Percentiles rank a stretch among this genome's conserved stretches.
Conservation (phyloP, 176 grass and related monocot species). For the Bonia amplexicaulis region DNA sequence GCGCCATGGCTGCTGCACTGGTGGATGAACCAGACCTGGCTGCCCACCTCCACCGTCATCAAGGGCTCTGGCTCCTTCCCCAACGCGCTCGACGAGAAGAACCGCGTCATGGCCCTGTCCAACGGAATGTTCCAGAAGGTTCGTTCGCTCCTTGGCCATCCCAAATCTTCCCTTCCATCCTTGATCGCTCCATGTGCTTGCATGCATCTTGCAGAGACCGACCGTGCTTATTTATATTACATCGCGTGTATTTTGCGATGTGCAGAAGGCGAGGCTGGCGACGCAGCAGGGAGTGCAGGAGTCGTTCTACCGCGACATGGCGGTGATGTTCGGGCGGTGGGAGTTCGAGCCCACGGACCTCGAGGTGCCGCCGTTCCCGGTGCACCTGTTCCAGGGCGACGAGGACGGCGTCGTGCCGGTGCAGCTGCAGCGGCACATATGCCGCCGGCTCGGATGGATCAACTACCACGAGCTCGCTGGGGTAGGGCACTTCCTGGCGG, state of each 20-base stretch:
- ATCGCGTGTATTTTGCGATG: neutral
- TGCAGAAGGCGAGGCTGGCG: conserved; percentile 42
- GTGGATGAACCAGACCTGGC: conserved; percentile 82
- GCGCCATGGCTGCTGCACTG: conserved; percentile 79
- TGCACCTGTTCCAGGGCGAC: conserved; percentile 87
- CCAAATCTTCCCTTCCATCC: neutral
- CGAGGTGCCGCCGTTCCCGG: conserved; percentile 52
- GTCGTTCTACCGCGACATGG: conserved; percentile 90
- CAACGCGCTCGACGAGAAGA: conserved; percentile 68
- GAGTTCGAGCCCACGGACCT: conserved; percentile 91
- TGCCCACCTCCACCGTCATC: conserved; percentile 68
- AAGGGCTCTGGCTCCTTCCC: conserved; percentile 46
- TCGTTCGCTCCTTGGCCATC: neutral
- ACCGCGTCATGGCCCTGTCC: conserved; percentile 32
- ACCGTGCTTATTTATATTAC: neutral
- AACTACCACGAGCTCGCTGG: conserved; percentile 66
- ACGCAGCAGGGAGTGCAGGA: conserved; percentile 77
- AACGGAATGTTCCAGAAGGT: conserved; percentile 53
- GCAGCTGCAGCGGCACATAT: conserved; percentile 72
- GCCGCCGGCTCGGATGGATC: conserved; percentile 63
- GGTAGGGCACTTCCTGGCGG: conserved; percentile 56
- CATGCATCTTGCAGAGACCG: neutral
- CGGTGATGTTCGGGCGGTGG: conserved; percentile 90
- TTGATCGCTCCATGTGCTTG: neutral
- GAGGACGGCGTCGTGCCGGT: conserved; percentile 91